Percentiles rank a stretch among this genome's conserved stretches.
Evolutionary conservation across 1,139 yeast genomes (phyloP).

Genomic region (Taphrina sp.): DNA sequence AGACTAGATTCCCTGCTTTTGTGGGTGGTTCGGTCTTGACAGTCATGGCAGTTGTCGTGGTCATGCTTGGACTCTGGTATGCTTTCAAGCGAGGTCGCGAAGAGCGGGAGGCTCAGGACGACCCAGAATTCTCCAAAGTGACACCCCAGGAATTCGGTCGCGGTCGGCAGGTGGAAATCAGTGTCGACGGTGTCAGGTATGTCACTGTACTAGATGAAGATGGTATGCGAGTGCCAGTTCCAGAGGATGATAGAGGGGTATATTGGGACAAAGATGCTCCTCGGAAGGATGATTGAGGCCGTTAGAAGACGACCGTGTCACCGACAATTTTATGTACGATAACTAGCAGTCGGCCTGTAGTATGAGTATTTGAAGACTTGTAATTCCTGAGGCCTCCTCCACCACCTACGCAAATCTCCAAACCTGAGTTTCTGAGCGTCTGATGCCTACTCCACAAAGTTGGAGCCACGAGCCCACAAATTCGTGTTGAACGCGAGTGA

Average conservation of each 20-base stretch:
- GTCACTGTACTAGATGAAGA: slow-evolving; percentile 22
- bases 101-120: slow-evolving; percentile 21
- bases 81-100: slow-evolving; percentile 29
- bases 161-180: slow-evolving; percentile 13
- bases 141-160: not conserved
- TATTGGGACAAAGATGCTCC: slow-evolving; percentile 18
- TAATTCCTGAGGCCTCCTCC: too few species aligned
- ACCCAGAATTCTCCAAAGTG: not conserved
- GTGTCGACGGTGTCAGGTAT: slow-evolving; percentile 18
- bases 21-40: slow-evolving; percentile 26
- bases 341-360: too few species aligned
- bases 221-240: slow-evolving; percentile 25
- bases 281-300: too few species aligned
- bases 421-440: too few species aligned
- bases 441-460: too few species aligned
- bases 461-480: too few species aligned
- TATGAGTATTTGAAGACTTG: too few species aligned
- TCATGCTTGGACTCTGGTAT: slow-evolving; percentile 23
- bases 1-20: slow-evolving; percentile 22
- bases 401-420: too few species aligned
- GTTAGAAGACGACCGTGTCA: too few species aligned
- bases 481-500: too few species aligned
- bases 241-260: slow-evolving; percentile 13
- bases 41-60: slow-evolving; percentile 28
- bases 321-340: too few species aligned